These are phyloP conservation scores for Trametes cingulata DNA, from an alignment of 768 basidiomycete genomes.

Conservation along the genomic window DNA sequence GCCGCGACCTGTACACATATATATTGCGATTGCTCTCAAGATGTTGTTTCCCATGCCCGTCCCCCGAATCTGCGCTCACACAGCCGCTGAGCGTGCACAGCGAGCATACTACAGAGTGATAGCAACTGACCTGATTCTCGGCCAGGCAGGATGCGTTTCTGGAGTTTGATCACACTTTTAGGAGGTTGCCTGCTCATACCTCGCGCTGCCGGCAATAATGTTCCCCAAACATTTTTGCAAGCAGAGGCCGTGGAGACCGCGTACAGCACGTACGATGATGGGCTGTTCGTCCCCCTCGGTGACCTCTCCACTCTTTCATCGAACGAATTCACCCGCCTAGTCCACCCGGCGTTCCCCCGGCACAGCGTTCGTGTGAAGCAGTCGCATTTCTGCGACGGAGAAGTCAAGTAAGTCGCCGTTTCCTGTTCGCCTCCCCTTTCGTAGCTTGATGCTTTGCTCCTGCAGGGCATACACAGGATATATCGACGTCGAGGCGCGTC, in stretches of 20 bases:
- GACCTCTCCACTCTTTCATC: conserved; percentile 23
- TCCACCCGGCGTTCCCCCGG: conserved; percentile 50
- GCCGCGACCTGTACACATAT: no score
- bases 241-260: background rate
- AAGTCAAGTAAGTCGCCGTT: conserved; percentile 44
- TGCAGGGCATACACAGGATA: conserved; percentile 67
- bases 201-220: background rate
- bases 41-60: no score
- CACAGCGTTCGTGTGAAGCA: conserved; percentile 60
- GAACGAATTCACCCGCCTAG: conserved; percentile 19
- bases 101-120: no score
- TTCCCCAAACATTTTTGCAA: background rate
- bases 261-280: conserved; percentile 13
- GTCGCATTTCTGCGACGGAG: conserved; percentile 58
- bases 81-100: no score
- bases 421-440: background rate
- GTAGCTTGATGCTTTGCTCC: background rate
- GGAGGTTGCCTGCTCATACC: background rate
- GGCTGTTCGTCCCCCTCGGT: conserved; percentile 18
- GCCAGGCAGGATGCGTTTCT: no score
- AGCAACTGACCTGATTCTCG: no score
- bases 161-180: no score
- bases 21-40: no score
- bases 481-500: conserved; percentile 64
- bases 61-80: no score